A percentile compares a stretch with the other conserved stretches of the same genome.
Conservation (phyloP, 1,284 basidiomycete genomes). For the Boletus hoseneyae region DNA sequence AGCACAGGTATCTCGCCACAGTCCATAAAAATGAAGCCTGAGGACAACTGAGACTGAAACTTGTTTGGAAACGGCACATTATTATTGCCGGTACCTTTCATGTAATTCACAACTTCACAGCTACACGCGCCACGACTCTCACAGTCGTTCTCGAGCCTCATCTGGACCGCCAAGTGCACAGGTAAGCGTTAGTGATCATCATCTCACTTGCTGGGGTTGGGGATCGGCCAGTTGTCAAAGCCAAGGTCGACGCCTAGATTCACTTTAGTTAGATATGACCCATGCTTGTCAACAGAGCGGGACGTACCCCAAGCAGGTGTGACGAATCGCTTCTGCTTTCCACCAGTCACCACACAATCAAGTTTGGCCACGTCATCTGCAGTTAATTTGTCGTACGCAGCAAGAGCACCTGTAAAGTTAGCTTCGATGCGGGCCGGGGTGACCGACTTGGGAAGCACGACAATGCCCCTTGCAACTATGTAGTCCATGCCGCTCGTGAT, state of each 20-base stretch:
- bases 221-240: conserved; percentile 60
- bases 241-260: conserved; percentile 59
- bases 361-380: conserved; percentile 59
- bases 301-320: conserved; percentile 67
- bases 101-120: background rate
- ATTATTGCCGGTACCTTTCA: background rate
- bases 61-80: conserved; percentile 2
- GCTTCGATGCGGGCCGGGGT: conserved; percentile 68
- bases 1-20: too few species aligned
- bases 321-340: conserved; percentile 67
- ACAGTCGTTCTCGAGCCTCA: background rate
- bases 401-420: conserved; percentile 59
- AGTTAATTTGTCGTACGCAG: conserved; percentile 49
- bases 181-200: background rate
- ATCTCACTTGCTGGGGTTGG: conserved; percentile 9
- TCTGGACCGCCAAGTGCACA: background rate
- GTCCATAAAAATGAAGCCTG: background rate
- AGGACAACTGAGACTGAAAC: background rate
- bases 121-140: background rate
- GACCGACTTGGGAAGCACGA: conserved; percentile 76
- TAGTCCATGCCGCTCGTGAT: background rate
- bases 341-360: conserved; percentile 62
- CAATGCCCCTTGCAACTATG: conserved; percentile 59
- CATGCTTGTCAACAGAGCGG: background rate
- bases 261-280: conserved; percentile 8